Evolutionary conservation across 1,284 basidiomycete species (phyloP).

Genomic region (Crepidotus sp.): DNA sequence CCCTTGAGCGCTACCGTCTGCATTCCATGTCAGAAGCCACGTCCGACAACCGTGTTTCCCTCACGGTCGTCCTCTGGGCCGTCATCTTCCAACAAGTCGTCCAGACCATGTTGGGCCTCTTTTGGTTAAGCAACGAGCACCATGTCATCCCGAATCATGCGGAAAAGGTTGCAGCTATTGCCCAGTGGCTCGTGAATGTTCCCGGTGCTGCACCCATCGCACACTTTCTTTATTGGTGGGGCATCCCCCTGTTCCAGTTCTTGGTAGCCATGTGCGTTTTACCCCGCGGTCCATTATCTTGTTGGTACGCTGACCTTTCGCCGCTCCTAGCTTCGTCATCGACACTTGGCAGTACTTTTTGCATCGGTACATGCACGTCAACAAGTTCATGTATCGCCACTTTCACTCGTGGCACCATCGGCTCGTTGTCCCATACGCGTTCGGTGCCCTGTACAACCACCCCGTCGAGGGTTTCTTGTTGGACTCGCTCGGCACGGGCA

Average conservation of each 20-base stretch:
- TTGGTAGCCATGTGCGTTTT: slow-evolving; percentile 76
- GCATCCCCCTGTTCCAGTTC: slow-evolving; percentile 71
- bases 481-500: slow-evolving; percentile 74
- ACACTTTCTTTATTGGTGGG: slow-evolving; percentile 91
- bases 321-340: slow-evolving; percentile 68
- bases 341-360: slow-evolving; percentile 99
- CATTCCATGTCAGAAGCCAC: slow-evolving; percentile 83
- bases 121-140: slow-evolving; percentile 55
- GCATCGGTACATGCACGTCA: slow-evolving; percentile 88
- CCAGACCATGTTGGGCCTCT: slow-evolving; percentile 72
- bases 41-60: slow-evolving; percentile 69
- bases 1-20: slow-evolving; percentile 80
- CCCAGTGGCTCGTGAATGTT: slow-evolving; percentile 33
- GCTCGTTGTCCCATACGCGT: slow-evolving; percentile 95
- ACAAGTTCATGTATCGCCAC: slow-evolving; percentile 85
- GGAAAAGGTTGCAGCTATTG: slow-evolving; percentile 37
- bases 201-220: slow-evolving; percentile 38
- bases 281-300: neutral
- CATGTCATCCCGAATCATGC: slow-evolving; percentile 43
- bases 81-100: slow-evolving; percentile 82
- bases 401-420: slow-evolving; percentile 95
- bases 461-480: slow-evolving; percentile 91
- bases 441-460: slow-evolving; percentile 97
- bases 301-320: neutral
- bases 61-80: slow-evolving; percentile 62